phyloP scores from a whole-genome alignment of 371 early-diverging fungal species.

The Mucor plumbeus region DNA sequence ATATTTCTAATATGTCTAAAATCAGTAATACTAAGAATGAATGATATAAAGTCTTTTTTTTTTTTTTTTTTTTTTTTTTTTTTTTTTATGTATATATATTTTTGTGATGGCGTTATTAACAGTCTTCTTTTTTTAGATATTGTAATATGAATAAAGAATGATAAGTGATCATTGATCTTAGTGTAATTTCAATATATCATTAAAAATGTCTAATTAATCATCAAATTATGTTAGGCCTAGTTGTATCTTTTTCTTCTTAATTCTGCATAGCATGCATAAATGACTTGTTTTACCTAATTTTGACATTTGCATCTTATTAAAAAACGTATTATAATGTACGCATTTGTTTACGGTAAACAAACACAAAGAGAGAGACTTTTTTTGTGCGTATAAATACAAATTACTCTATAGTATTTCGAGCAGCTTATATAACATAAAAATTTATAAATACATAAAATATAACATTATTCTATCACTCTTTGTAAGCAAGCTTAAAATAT shows the following conservation, averaged over 20 bases:
- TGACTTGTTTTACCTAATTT: conserved; percentile 18
- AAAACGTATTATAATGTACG: conserved; percentile 4
- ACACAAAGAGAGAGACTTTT: neutral
- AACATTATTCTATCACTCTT: too few species aligned
- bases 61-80: neutral
- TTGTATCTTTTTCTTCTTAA: neutral
- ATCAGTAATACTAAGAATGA: conserved; percentile 18
- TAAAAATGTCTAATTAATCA: neutral
- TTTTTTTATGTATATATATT: neutral
- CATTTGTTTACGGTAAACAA: conserved; percentile 5
- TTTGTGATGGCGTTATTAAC: neutral
- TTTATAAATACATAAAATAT: too few species aligned
- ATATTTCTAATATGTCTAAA: conserved; percentile 10
- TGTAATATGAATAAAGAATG: neutral
- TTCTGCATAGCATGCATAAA: conserved; percentile 14
- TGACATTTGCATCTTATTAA: conserved; percentile 17
- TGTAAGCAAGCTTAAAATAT: neutral
- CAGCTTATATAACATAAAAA: too few species aligned
- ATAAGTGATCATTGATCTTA: neutral
- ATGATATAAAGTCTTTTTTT: neutral
- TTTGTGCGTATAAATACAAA: neutral
- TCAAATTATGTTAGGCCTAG: neutral
- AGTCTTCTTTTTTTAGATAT: neutral
- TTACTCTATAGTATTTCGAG: too few species aligned
- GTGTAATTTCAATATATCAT: neutral